Percentiles rank a stretch among this genome's conserved stretches.
Evolutionary conservation across 2,329 filamentous ascomycete species (phyloP).

Genomic region (Hypoxylon sp.): DNA sequence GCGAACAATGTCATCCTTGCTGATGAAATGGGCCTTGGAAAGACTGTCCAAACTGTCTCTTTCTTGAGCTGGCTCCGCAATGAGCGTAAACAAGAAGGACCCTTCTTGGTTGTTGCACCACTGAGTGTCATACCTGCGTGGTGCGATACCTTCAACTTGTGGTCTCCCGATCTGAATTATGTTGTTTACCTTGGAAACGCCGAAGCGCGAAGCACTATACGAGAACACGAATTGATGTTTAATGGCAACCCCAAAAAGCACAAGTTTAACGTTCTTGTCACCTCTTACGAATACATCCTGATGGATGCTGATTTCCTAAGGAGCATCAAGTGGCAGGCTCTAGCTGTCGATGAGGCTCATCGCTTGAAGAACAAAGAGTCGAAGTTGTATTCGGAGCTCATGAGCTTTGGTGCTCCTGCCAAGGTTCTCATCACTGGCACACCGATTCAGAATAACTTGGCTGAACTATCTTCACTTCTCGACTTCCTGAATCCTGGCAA

Average conservation of each 20-base stretch:
- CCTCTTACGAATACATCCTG: conserved; percentile 96
- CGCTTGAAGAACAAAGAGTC: conserved; percentile 96
- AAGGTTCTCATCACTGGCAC: conserved; percentile 96
- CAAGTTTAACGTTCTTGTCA: conserved; percentile 98
- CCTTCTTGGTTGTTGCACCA: conserved; percentile 96
- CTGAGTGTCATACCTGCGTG: conserved; percentile 97
- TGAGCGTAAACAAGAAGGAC: conserved; percentile 88
- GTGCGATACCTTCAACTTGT: conserved; percentile 97
- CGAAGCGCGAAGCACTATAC: conserved; percentile 85
- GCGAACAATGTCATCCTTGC: conserved; percentile 96
- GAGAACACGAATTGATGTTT: conserved; percentile 88
- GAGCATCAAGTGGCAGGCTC: conserved; percentile 96
- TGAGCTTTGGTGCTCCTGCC: conserved; percentile 88
- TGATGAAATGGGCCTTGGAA: conserved; percentile 98
- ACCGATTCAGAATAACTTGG: conserved; percentile 95
- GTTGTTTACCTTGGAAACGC: conserved; percentile 96
- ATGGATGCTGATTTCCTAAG: conserved; percentile 86
- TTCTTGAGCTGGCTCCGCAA: conserved; percentile 98
- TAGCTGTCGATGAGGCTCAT: conserved; percentile 96
- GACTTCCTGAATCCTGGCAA: conserved; percentile 98
- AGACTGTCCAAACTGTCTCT: conserved; percentile 96
- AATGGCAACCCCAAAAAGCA: conserved; percentile 88
- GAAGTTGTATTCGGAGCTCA: conserved; percentile 86
- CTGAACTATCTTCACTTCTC: conserved; percentile 90
- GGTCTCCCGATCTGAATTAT: conserved; percentile 96